These are phyloP conservation scores for Lunasporangiospora selenospora DNA, from an alignment of 192 early-diverging fungal species.

Conservation along the genomic window DNA sequence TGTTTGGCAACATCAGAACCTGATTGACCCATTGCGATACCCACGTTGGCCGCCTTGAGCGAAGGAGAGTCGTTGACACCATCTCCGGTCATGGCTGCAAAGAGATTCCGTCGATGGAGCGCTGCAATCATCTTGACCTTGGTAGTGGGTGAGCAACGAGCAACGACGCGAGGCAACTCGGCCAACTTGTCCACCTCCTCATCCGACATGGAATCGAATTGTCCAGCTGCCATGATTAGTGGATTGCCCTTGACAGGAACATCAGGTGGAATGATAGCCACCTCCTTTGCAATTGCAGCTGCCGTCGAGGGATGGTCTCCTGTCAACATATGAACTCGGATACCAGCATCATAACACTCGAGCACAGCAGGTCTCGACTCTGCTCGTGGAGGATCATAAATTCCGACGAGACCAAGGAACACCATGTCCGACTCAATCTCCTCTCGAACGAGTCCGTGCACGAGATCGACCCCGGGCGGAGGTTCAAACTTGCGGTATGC, in stretches of 20 bases:
- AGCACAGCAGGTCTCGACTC: conserved; percentile 69
- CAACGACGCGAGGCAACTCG: conserved; percentile 92
- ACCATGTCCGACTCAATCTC: conserved; percentile 73
- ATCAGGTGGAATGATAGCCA: conserved; percentile 43
- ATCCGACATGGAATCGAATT: conserved; percentile 85
- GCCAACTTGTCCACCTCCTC: conserved; percentile 76
- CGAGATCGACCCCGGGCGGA: conserved; percentile 8
- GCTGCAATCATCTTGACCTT: conserved; percentile 97
- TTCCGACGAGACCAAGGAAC: conserved; percentile 88
- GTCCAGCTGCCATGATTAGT: conserved; percentile 80
- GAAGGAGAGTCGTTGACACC: conserved; percentile 80
- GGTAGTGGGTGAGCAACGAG: conserved; percentile 90
- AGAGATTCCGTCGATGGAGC: conserved; percentile 73
- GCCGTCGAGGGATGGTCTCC: conserved; percentile 94
- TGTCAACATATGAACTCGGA: conserved; percentile 94
- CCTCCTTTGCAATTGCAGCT: conserved; percentile 85
- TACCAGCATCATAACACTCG: conserved; percentile 86
- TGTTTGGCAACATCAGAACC: conserved; percentile 94
- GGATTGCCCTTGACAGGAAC: conserved; percentile 46
- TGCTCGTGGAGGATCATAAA: conserved; percentile 89
- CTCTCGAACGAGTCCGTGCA: conserved; percentile 57
- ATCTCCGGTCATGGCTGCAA: conserved; percentile 89
- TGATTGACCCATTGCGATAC: conserved; percentile 86
- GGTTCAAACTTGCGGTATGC: conserved; percentile 66
- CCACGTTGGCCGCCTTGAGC: conserved; percentile 75